Evolutionary conservation across 1,284 basidiomycete species (phyloP).

Genomic region (Boletus semigastroideus): DNA sequence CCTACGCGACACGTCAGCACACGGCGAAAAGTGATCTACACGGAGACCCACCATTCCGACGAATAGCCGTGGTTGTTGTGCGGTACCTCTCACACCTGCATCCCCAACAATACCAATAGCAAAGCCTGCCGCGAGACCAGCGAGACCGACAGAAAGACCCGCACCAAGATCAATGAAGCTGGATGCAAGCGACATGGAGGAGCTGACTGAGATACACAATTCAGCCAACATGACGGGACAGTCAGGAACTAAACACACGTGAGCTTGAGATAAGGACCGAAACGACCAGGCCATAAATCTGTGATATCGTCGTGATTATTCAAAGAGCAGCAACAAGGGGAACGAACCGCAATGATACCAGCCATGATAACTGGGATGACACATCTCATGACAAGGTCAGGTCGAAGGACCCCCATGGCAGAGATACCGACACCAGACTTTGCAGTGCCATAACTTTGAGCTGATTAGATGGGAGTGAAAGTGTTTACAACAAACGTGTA

Average conservation of each 20-base stretch:
- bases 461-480: slow-evolving; percentile 4
- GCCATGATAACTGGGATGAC: slow-evolving; percentile 99
- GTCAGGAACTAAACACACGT: slow-evolving; percentile 47
- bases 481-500: background rate
- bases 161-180: slow-evolving; percentile 91
- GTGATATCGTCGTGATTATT: background rate
- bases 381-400: slow-evolving; percentile 95
- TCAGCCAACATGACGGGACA: slow-evolving; percentile 36
- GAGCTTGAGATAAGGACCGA: slow-evolving; percentile 83
- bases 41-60: slow-evolving; percentile 70
- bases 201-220: slow-evolving; percentile 38
- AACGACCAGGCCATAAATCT: slow-evolving; percentile 90
- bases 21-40: background rate
- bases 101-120: slow-evolving; percentile 96
- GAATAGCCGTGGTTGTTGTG: slow-evolving; percentile 91
- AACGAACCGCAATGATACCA: slow-evolving; percentile 91
- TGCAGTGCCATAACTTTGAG: slow-evolving; percentile 83
- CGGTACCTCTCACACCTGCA: slow-evolving; percentile 88
- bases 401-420: slow-evolving; percentile 95
- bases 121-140: slow-evolving; percentile 88
- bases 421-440: slow-evolving; percentile 99
- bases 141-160: slow-evolving; percentile 83
- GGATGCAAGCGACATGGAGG: slow-evolving; percentile 68
- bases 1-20: slow-evolving; percentile 37
- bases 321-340: background rate